Conservation (phyloP, 2,329 filamentous ascomycete species). For the Coniochaeta pulveracea region DNA sequence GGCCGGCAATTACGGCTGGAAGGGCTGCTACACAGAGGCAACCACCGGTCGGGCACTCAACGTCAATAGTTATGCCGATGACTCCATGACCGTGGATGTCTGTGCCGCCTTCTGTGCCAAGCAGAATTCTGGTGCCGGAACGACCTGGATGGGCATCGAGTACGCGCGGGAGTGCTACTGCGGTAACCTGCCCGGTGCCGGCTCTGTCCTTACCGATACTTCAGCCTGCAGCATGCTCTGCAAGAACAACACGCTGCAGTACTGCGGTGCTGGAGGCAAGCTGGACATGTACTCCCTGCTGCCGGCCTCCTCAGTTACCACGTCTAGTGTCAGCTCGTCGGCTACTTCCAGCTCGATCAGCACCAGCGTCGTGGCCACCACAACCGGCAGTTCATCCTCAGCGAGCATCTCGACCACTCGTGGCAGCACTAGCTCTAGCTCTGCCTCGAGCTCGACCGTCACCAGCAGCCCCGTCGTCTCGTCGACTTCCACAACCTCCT, state of each 20-base stretch:
- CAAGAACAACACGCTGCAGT: constrained; percentile 14
- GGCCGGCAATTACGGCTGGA: constrained; percentile 10
- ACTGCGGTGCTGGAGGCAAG: constrained; percentile 22
- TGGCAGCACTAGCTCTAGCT: constrained; percentile 37
- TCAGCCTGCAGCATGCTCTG: constrained; percentile 13
- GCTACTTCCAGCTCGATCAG: background rate
- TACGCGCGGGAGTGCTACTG: constrained; percentile 18
- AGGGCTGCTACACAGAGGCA: constrained; percentile 13
- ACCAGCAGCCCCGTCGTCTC: too few relatives aligned
- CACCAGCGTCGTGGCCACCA: background rate
- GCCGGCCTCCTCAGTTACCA: constrained; percentile 2
- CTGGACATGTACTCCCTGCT: constrained; percentile 19
- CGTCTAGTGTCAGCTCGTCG: background rate
- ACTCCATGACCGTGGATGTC: constrained; percentile 14
- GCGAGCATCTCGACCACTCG: constrained; percentile 50
- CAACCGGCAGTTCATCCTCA: background rate
- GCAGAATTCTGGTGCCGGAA: constrained; percentile 20
- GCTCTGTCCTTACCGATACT: constrained; percentile 8
- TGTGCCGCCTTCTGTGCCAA: constrained; percentile 15
- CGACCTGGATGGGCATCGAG: constrained; percentile 14
- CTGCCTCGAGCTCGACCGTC: constrained; percentile 34
- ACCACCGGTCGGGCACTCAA: constrained; percentile 11
- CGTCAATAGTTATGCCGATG: constrained; percentile 8
- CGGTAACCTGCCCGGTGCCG: constrained; percentile 10
- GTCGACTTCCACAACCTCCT: constrained; percentile 9